Base-by-base conservation (phyloP, 176 grass and related monocot genomes). In the Oryza brachyantha region DNA sequence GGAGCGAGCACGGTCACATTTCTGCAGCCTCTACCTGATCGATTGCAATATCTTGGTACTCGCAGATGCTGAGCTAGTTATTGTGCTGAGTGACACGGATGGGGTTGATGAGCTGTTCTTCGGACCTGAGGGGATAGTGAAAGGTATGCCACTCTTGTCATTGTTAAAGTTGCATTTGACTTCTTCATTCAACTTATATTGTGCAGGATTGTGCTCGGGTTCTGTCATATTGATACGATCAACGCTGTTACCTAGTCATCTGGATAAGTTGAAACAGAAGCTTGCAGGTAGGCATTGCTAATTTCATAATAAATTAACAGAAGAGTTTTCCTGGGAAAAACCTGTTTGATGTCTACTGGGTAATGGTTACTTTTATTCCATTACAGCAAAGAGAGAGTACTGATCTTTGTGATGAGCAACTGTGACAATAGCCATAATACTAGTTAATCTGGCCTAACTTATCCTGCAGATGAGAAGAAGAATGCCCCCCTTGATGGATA, bases 201-300 rank as follows among this genome's bases (percentile, higher is more conserved):
- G 12, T 40, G 11, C 67, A 97, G 94, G 89, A 60, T 78, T 92
- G 85, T 42, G 78, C 36, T 6, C 70, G 19, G 83, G 70, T 41
- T 86, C 85, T 77, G 31, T 81, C 68, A 74, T 94, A 29, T 86
- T 97, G 76, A 37, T 92, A 83, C 80, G 31, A 19, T 97, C 87
- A 4, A 81, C 79, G 16, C 19, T 90, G 46, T 83, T 72, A 2
- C 87, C 79, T 69, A 88, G 28, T 34, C 87, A 92, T 59, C 21
- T 94, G 11, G 81, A 92, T 64, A 88, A 94, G 45, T 39, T 94
- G 41, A 79, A 88, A 71, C 80, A 90, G 25, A 84, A 82, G 45
- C 59, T 94, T 79, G 46, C 76, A 97, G 94, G 94, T 88, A 55
- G 45, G 45, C 16, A 42, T 41, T 68, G 10, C 19, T 68, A 37